Evolutionary conservation across 768 basidiomycete species (phyloP).

Genomic region (Lentinula raphanica): DNA sequence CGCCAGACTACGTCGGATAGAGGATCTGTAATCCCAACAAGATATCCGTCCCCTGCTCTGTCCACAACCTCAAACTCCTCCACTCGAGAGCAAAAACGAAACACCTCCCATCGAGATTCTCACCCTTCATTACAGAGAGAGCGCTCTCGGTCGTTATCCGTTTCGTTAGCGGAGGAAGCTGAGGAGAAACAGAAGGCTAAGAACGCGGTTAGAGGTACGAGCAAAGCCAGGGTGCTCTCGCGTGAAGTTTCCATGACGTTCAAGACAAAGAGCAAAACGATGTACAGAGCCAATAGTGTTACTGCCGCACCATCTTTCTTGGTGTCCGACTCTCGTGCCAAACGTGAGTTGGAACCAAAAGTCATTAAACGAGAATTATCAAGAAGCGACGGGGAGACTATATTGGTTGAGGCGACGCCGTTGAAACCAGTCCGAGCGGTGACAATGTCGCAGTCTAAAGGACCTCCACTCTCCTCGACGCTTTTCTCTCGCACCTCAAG

Average conservation of each 20-base stretch:
- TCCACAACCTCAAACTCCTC: constrained; percentile 3
- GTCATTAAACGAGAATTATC: background rate
- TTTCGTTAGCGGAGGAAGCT: constrained; percentile 64
- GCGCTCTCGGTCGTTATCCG: constrained; percentile 59
- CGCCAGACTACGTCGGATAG: background rate
- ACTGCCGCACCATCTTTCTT: constrained; percentile 7
- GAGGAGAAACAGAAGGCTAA: constrained; percentile 33
- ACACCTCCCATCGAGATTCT: background rate
- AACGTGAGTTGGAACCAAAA: constrained; percentile 11
- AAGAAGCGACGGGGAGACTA: constrained; percentile 25
- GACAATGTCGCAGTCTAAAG: constrained; percentile 1
- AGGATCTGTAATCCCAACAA: background rate
- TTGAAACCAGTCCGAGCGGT: constrained; percentile 28
- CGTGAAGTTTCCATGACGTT: constrained; percentile 73
- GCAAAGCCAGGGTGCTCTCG: constrained; percentile 48
- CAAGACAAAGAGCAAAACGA: constrained; percentile 10
- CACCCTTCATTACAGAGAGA: constrained; percentile 25
- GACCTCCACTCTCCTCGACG: constrained; percentile 5
- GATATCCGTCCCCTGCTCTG: constrained; percentile 10
- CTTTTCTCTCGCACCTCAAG: background rate
- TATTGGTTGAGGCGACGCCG: constrained; percentile 54
- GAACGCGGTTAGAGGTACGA: constrained; percentile 28
- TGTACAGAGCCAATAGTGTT: background rate
- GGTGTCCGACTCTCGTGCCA: constrained; percentile 14
- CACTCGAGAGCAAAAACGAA: background rate